phyloP scores from a whole-genome alignment of 148 eudicot genomes.

The Camellia japonica region DNA sequence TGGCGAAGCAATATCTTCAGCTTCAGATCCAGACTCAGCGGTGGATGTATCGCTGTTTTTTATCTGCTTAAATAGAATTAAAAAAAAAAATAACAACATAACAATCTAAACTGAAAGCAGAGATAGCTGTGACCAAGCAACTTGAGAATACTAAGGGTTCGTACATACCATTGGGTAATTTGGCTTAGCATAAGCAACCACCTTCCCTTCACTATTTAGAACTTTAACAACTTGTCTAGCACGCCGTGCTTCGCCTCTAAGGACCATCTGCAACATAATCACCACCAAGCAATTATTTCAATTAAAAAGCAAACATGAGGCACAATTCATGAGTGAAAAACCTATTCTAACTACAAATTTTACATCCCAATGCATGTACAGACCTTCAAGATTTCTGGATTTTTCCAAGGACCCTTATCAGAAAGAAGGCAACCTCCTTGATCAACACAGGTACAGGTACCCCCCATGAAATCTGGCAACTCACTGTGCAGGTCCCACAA shows the following conservation, averaged over 20 bases:
- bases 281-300: constrained; percentile 3
- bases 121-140: background rate
- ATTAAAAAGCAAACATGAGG: background rate
- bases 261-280: constrained; percentile 42
- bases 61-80: constrained; percentile 42
- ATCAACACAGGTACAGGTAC: constrained; percentile 78
- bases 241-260: constrained; percentile 49
- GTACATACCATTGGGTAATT: constrained; percentile 74
- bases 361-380: constrained; percentile 11
- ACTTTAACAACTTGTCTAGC: constrained; percentile 63
- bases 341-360: background rate
- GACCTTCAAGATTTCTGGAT: constrained; percentile 83
- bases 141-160: constrained; percentile 4
- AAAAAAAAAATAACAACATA: constrained; percentile 11
- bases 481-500: constrained; percentile 48
- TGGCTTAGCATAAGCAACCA: constrained; percentile 42
- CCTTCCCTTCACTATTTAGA: constrained; percentile 33
- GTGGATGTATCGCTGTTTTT: constrained; percentile 94
- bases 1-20: constrained; percentile 55
- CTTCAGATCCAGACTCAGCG: constrained; percentile 39
- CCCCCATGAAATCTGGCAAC: constrained; percentile 92
- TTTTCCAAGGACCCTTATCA: constrained; percentile 95
- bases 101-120: background rate
- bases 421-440: constrained; percentile 85
- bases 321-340: background rate